A percentile compares a stretch with the other conserved stretches of the same genome.
Conservation (phyloP, 1,284 basidiomycete species). For the Cystobasidiaceae sp. region DNA sequence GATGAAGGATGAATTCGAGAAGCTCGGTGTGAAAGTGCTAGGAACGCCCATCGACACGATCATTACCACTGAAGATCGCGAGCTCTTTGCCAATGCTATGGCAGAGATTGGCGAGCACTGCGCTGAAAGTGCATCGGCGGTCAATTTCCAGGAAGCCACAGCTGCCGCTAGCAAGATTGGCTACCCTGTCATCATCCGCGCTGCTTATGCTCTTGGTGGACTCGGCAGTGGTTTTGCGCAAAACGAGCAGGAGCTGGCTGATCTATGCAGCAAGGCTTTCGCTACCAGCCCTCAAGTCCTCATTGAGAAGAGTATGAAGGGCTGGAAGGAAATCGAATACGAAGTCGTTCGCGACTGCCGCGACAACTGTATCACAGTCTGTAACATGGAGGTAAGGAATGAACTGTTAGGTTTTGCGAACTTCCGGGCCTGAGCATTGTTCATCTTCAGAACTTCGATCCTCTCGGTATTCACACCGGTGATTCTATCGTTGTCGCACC, state of each 20-base stretch:
- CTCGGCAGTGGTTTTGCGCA: conserved; percentile 92
- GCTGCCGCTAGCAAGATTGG: conserved; percentile 80
- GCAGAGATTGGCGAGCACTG: conserved; percentile 92
- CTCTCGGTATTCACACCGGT: conserved; percentile 95
- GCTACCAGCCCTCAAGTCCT: conserved; percentile 95
- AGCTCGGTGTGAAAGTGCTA: conserved; percentile 81
- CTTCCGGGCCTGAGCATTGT: conserved; percentile 1
- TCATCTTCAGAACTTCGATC: conserved; percentile 81
- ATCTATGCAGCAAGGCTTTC: conserved; percentile 87
- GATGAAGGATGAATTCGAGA: conserved; percentile 90
- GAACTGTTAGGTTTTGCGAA: neutral
- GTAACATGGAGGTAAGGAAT: conserved; percentile 91
- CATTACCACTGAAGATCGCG: conserved; percentile 94
- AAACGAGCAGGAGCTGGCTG: conserved; percentile 76
- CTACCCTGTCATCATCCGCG: conserved; percentile 95
- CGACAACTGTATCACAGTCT: conserved; percentile 97
- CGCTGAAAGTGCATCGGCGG: conserved; percentile 79
- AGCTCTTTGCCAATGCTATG: conserved; percentile 93
- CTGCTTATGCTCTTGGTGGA: conserved; percentile 92
- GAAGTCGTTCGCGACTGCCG: conserved; percentile 98
- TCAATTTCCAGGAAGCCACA: conserved; percentile 70
- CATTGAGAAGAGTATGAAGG: conserved; percentile 98
- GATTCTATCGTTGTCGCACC: conserved; percentile 99
- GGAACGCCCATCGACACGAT: conserved; percentile 97
- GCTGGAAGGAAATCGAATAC: conserved; percentile 99